Evolutionary conservation across 352 stramenopile species (phyloP).

Genomic region (Pythium utonaiense): DNA sequence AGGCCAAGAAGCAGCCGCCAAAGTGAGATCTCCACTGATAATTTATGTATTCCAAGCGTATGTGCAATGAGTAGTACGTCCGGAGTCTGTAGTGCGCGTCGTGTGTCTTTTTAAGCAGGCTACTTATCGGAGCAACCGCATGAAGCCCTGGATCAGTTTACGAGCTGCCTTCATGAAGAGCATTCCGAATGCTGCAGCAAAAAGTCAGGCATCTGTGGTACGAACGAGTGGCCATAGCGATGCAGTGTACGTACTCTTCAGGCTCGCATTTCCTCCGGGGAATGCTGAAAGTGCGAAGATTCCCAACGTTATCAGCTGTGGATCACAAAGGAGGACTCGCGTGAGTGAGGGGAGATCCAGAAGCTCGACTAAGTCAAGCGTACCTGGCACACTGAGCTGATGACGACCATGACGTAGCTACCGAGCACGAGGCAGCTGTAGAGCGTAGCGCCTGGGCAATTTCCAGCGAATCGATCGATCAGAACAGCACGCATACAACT

Average conservation of each 20-base stretch:
- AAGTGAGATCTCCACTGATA: conserved; percentile 9
- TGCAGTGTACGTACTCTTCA: conserved; percentile 42
- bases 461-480: neutral
- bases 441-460: conserved; percentile 46
- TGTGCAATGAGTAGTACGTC: neutral
- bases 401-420: conserved; percentile 80
- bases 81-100: neutral
- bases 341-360: neutral
- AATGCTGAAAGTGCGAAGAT: conserved; percentile 59
- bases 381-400: conserved; percentile 62
- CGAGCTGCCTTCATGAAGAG: conserved; percentile 68
- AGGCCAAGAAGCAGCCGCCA: conserved; percentile 16
- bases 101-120: neutral
- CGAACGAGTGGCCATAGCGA: neutral
- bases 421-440: conserved; percentile 82
- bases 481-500: neutral
- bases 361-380: neutral
- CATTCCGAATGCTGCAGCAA: conserved; percentile 40
- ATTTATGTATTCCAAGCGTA: conserved; percentile 8
- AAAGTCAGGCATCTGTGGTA: neutral
- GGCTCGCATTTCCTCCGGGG: conserved; percentile 51
- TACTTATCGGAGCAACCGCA: conserved; percentile 49
- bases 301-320: conserved; percentile 55
- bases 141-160: conserved; percentile 55
- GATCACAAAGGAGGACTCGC: neutral